Evolutionary conservation across 805 yeast genomes (phyloP).

Genomic region (Kodamaea jinghongensis): DNA sequence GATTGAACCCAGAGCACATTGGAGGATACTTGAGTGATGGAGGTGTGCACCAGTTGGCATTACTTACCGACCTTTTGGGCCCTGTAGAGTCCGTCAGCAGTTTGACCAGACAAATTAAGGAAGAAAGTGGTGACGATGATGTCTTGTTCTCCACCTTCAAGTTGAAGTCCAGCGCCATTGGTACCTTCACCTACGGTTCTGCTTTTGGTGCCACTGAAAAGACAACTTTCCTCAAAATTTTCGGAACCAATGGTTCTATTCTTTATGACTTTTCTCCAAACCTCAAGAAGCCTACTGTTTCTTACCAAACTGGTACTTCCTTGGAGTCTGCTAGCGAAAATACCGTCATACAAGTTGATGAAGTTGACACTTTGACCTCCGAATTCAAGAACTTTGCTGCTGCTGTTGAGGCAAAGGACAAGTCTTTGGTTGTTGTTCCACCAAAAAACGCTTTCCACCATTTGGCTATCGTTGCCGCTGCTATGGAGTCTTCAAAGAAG

Average conservation of each 20-base stretch:
- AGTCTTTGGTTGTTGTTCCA: conserved; percentile 51
- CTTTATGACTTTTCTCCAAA: conserved; percentile 62
- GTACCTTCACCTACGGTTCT: conserved; percentile 85
- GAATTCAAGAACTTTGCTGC: conserved; percentile 51
- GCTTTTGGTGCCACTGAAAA: conserved; percentile 82
- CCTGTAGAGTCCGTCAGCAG: conserved; percentile 69
- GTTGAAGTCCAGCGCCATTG: conserved; percentile 62
- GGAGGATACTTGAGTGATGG: conserved; percentile 95
- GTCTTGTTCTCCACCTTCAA: conserved; percentile 68
- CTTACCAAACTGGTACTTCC: conserved; percentile 28
- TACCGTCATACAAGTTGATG: conserved; percentile 37
- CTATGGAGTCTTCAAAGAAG: conserved; percentile 62
- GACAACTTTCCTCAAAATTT: conserved; percentile 61
- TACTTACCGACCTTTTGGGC: conserved; percentile 81
- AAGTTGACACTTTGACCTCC: conserved; percentile 41
- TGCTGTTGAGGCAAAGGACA: conserved; percentile 64
- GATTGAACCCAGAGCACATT: conserved; percentile 84
- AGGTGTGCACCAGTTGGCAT: conserved; percentile 93
- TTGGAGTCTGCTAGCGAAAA: conserved; percentile 52
- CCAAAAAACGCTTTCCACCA: conserved; percentile 89
- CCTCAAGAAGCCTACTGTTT: conserved; percentile 36
- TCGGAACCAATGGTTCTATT: conserved; percentile 78
- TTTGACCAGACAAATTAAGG: conserved; percentile 70
- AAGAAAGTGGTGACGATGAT: conserved; percentile 80
- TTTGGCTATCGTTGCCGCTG: conserved; percentile 85